Percentiles rank a stretch among this genome's conserved stretches.
Evolutionary conservation across 352 stramenopile genomes (phyloP).

Genomic region (Globisporangium polare): DNA sequence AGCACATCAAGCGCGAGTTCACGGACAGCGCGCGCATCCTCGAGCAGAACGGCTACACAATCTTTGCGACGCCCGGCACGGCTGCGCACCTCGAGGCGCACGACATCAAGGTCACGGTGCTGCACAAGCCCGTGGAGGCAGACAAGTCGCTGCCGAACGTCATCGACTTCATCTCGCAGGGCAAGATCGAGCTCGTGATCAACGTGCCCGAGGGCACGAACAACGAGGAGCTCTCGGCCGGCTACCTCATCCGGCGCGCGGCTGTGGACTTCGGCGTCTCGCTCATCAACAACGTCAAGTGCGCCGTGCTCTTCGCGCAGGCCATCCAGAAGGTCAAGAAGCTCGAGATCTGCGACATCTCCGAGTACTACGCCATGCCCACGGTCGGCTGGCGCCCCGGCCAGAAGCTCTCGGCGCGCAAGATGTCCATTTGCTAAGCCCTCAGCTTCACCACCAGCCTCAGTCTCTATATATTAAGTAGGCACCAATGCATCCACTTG

Average conservation of each 20-base stretch:
- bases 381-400: conserved; percentile 76
- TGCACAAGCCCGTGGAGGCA: conserved; percentile 72
- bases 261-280: conserved; percentile 92
- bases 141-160: conserved; percentile 52
- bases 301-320: conserved; percentile 92
- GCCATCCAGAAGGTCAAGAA: conserved; percentile 91
- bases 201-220: conserved; percentile 89
- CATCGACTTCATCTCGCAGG: conserved; percentile 91
- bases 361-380: conserved; percentile 82
- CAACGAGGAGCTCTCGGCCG: conserved; percentile 88
- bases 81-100: conserved; percentile 87
- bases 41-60: conserved; percentile 92
- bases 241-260: conserved; percentile 91
- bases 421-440: conserved; percentile 81
- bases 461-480: too few species aligned
- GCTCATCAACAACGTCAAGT: conserved; percentile 89
- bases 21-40: conserved; percentile 95
- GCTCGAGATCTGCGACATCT: conserved; percentile 93
- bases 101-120: conserved; percentile 74
- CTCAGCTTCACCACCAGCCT: too few species aligned
- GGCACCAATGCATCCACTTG: too few species aligned
- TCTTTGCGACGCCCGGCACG: conserved; percentile 94
- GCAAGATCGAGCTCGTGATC: conserved; percentile 94
- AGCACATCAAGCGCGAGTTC: conserved; percentile 89
- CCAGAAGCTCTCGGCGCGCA: conserved; percentile 75